phyloP scores from a whole-genome alignment of 1,284 basidiomycete species.

The Tremellales sp. region DNA sequence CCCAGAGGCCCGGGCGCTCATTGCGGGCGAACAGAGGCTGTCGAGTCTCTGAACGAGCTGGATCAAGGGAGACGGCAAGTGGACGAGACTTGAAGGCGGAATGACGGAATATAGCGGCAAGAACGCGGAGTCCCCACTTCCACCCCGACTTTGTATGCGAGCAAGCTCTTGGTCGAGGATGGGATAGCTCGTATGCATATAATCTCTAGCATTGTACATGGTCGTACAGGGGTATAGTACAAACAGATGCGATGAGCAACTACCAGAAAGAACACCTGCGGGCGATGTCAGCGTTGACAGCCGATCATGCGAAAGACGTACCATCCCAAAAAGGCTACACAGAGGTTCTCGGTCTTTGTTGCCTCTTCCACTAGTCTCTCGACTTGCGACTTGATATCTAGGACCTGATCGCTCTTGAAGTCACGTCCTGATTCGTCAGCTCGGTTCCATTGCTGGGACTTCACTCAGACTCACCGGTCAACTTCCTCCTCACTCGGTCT shows the following conservation, averaged over 20 bases:
- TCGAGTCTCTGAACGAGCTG: too few species aligned
- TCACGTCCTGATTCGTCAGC: slow-evolving; percentile 62
- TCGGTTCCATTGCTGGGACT: not conserved
- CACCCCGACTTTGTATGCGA: too few species aligned
- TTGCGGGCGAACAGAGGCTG: too few species aligned
- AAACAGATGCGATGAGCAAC: not conserved
- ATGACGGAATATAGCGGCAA: too few species aligned
- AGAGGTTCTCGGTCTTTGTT: slow-evolving; percentile 85
- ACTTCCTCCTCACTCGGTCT: slow-evolving; percentile 86
- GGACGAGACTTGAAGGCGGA: too few species aligned
- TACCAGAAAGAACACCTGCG: slow-evolving; percentile 41
- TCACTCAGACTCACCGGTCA: slow-evolving; percentile 61
- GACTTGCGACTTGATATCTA: slow-evolving; percentile 74
- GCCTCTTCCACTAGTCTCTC: slow-evolving; percentile 87
- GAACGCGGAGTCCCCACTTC: too few species aligned
- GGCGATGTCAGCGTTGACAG: slow-evolving; percentile 1
- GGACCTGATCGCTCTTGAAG: slow-evolving; percentile 73
- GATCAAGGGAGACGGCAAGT: too few species aligned
- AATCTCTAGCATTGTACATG: not conserved
- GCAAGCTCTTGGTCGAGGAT: too few species aligned
- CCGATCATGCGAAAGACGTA: slow-evolving; percentile 32
- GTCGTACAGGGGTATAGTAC: too few species aligned
- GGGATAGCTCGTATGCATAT: too few species aligned
- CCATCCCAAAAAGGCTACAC: slow-evolving; percentile 96
- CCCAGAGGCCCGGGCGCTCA: too few species aligned